Evolutionary conservation across 2,329 filamentous ascomycete genomes (phyloP), one percentile per base, ranked within the genome.

Genomic region (Hypoxylon sp.): DNA sequence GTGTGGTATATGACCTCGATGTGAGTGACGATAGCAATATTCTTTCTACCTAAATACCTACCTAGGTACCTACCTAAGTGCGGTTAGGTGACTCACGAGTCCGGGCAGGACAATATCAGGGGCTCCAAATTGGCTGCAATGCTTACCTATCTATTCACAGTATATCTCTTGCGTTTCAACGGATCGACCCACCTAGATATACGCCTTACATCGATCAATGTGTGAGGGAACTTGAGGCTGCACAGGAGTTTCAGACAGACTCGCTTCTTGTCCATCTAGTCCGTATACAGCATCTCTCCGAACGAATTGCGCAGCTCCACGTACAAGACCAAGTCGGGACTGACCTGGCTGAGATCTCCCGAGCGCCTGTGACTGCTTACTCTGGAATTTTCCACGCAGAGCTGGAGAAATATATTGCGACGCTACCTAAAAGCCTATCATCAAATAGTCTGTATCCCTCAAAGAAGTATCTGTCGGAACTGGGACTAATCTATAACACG

Each of bases 1-100:
- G 81, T 84, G 1, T 88, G 85, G 81, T 87, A 85, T 62, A 65
- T 87, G 28, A 82, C 79, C 12, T 86, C 84, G 8, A 79, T 80
- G 85, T 87, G 76, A 71, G 82, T 75, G 9, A 51, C 20, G 18
- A 40, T 52, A 4, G 49, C 22, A 5, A 18, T 54, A 3, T 32
- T 49, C 33, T 11, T 4, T 2, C 20, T 1, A n/a, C 12, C n/a
- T n/a, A n/a, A n/a, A n/a, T n/a, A n/a, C n/a, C n/a, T n/a, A n/a
- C n/a, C n/a, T n/a, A n/a, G n/a, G n/a, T n/a, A n/a, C n/a, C n/a
- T n/a, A n/a, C n/a, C n/a, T n/a, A n/a, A n/a, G n/a, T n/a, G n/a
- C n/a, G n/a, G n/a, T n/a, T n/a, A n/a, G n/a, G 30, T 11, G 7
- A 5, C n/a, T 26, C 30, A n/a, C 7, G 16, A 20, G 38, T 24